These are phyloP conservation scores for Umbelopsis vinacea DNA, from an alignment of 192 early-diverging fungal species.

Conservation along the genomic window DNA sequence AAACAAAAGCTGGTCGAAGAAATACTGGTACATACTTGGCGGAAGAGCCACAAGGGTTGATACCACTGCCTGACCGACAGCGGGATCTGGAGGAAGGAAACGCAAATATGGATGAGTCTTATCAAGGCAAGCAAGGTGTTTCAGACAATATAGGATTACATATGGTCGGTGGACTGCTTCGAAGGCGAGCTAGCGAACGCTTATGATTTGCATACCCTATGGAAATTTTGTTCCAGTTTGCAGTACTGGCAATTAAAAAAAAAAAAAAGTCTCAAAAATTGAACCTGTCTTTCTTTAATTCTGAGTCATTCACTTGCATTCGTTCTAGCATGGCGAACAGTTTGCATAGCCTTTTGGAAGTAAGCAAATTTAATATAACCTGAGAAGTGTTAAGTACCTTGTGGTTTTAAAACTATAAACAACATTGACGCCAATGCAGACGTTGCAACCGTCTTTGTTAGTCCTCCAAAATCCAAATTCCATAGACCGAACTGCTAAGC, in stretches of 20 bases:
- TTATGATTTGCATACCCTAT: background rate
- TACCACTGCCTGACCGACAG: constrained; percentile 16
- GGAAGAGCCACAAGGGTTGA: background rate
- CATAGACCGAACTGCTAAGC: background rate
- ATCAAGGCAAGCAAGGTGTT: background rate
- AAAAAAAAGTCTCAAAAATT: background rate
- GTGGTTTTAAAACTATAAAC: background rate
- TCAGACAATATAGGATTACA: background rate
- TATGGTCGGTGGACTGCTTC: constrained; percentile 1
- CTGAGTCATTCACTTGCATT: background rate
- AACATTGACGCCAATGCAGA: background rate
- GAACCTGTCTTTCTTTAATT: background rate
- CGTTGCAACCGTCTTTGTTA: background rate
- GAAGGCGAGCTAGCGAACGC: constrained; percentile 18
- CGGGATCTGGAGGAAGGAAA: constrained; percentile 15
- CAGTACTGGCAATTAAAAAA: background rate
- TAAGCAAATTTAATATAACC: background rate
- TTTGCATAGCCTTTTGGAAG: background rate
- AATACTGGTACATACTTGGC: constrained; percentile 1
- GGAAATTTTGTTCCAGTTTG: background rate
- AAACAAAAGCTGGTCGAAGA: constrained; percentile 8
- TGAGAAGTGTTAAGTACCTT: background rate
- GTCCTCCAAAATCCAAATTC: background rate
- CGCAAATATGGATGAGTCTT: constrained; percentile 2
- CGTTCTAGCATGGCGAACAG: background rate